Conservation (phyloP, 2,329 filamentous ascomycete species). For the Diplodia mutila region DNA sequence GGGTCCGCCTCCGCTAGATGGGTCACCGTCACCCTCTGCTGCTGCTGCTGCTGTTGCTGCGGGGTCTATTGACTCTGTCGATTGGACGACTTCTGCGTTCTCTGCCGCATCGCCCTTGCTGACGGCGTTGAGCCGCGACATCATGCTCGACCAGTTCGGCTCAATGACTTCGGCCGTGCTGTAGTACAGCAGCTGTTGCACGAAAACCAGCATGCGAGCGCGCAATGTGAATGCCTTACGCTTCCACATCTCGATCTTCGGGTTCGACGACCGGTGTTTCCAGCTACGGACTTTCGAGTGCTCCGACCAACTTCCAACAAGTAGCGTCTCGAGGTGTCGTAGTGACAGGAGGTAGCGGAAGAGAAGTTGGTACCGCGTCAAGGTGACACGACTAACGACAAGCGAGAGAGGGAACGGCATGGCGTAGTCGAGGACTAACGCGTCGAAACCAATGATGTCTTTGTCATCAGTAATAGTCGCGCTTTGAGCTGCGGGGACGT, state of each 20-base stretch:
- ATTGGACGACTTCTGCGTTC: conserved; percentile 32
- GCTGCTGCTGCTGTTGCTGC: conserved; percentile 25
- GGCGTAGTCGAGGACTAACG: conserved; percentile 88
- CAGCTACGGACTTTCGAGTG: conserved; percentile 81
- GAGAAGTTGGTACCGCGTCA: conserved; percentile 94
- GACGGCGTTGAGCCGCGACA: conserved; percentile 73
- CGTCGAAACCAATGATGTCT: conserved; percentile 87
- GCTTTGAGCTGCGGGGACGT: conserved; percentile 69
- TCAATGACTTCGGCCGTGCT: conserved; percentile 97
- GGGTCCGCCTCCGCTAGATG: conserved; percentile 41
- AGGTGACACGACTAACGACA: conserved; percentile 92
- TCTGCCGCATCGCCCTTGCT: conserved; percentile 46
- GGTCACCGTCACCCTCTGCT: conserved; percentile 26
- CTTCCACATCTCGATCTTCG: conserved; percentile 86
- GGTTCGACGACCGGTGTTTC: conserved; percentile 76
- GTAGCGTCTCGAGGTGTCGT: conserved; percentile 83
- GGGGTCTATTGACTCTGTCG: neutral
- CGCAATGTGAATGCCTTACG: conserved; percentile 87
- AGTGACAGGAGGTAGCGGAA: conserved; percentile 93
- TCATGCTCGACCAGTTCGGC: conserved; percentile 93
- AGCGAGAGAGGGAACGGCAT: conserved; percentile 95
- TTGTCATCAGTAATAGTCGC: conserved; percentile 70
- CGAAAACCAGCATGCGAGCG: conserved; percentile 93
- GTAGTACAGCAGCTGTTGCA: conserved; percentile 95
- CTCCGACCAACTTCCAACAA: conserved; percentile 87